phyloP scores from a whole-genome alignment of 164 flowering plant species.

The Paratinospora sagittata region DNA sequence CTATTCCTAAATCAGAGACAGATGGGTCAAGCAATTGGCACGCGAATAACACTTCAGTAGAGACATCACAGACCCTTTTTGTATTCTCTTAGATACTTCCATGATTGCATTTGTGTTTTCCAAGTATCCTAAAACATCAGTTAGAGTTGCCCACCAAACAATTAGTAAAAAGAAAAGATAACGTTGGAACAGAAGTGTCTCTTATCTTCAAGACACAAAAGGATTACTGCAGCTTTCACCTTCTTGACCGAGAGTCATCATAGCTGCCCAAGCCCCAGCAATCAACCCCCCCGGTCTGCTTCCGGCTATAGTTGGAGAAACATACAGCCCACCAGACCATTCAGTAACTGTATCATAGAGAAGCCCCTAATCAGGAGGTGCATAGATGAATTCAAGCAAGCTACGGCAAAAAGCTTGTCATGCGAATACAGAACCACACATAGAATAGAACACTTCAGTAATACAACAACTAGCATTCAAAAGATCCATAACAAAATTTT shows the following conservation, averaged over 20 bases:
- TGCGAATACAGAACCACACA: background rate
- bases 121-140: constrained; percentile 56
- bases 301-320: constrained; percentile 95
- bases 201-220: background rate
- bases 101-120: constrained; percentile 65
- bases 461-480: background rate
- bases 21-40: background rate
- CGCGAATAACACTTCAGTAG: background rate
- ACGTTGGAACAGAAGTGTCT: background rate
- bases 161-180: background rate
- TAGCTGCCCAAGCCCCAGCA: constrained; percentile 98
- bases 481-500: background rate
- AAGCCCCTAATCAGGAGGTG: background rate
- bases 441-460: background rate
- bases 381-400: background rate
- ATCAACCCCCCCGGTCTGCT: constrained; percentile 92
- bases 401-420: background rate
- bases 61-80: constrained; percentile 51
- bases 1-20: background rate
- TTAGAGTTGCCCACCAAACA: background rate
- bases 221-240: constrained; percentile 32
- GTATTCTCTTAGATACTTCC: constrained; percentile 77
- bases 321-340: constrained; percentile 95
- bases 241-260: constrained; percentile 84
- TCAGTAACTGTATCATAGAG: constrained; percentile 65